Evolutionary conservation across 441 rosid species (phyloP).

Genomic region (Croton setiger): DNA sequence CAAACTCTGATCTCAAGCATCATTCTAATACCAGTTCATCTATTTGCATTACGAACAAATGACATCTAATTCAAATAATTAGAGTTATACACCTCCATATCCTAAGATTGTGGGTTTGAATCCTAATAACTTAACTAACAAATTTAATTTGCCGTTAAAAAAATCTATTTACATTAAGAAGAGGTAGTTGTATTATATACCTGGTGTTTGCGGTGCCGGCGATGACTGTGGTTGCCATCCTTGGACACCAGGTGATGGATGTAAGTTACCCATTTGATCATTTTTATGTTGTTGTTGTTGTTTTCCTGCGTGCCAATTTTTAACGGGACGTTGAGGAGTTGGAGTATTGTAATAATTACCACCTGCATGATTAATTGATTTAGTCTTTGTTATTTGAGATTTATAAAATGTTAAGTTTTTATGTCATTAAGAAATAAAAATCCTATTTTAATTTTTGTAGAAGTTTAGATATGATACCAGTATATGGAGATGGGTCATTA

Average conservation of each 20-base stretch:
- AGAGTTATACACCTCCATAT: too few relatives aligned
- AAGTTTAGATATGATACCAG: conserved; percentile 11
- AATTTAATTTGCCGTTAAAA: too few relatives aligned
- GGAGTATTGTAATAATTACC: conserved; percentile 31
- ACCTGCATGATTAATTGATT: conserved; percentile 13
- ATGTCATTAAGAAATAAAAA: background rate
- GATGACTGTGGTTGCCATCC: conserved; percentile 29
- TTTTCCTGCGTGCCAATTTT: conserved; percentile 21
- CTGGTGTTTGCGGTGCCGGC: conserved; percentile 15
- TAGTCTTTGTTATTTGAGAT: too few relatives aligned
- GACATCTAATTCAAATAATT: too few relatives aligned
- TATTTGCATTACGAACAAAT: too few relatives aligned
- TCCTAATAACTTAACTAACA: too few relatives aligned
- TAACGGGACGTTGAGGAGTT: conserved; percentile 18
- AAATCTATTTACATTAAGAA: conserved; percentile 14
- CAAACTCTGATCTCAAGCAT: too few relatives aligned
- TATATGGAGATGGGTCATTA: conserved; percentile 27
- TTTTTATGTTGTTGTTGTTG: conserved; percentile 15
- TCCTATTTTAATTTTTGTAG: too few relatives aligned
- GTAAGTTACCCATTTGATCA: conserved; percentile 27
- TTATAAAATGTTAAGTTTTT: too few relatives aligned
- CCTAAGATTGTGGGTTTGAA: too few relatives aligned
- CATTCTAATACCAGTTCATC: conserved; percentile 16
- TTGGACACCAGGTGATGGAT: conserved; percentile 35
- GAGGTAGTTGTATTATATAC: conserved; percentile 13